Conservation (phyloP, 164 flowering plant species). For the Chloranthus sessilifolius region DNA sequence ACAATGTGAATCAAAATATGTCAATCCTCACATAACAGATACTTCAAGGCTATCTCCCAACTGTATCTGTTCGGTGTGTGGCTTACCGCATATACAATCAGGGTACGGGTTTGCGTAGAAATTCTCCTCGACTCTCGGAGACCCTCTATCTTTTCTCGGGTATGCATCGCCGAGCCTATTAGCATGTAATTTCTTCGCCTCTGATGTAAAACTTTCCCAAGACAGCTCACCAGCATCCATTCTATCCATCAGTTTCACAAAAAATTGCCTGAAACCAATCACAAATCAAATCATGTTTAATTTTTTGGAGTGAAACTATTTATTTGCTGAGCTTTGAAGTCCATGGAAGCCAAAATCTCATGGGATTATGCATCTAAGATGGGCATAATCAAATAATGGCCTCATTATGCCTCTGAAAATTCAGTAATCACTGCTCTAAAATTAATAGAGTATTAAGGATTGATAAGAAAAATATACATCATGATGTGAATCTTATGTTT, state of each 20-base stretch:
- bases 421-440: no score
- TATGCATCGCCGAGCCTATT: slow-evolving; percentile 52
- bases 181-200: slow-evolving; percentile 37
- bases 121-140: slow-evolving; percentile 50
- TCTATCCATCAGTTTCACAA: slow-evolving; percentile 47
- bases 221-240: slow-evolving; percentile 36
- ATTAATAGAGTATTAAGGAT: no score
- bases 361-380: background rate
- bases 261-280: slow-evolving; percentile 42
- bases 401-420: no score
- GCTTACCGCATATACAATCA: slow-evolving; percentile 47
- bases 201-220: slow-evolving; percentile 42
- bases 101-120: slow-evolving; percentile 67
- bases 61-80: no score
- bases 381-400: no score
- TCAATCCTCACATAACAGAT: no score
- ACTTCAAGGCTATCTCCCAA: no score
- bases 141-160: slow-evolving; percentile 34
- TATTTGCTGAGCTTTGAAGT: background rate
- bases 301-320: no score
- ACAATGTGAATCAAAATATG: no score
- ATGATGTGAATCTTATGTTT: no score
- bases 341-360: background rate
- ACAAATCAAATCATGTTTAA: background rate
- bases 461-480: no score